Evolutionary conservation across 139 green algal species (phyloP), one percentile per base, ranked within the genome.

Genomic region (Helicosporidium sp.): DNA sequence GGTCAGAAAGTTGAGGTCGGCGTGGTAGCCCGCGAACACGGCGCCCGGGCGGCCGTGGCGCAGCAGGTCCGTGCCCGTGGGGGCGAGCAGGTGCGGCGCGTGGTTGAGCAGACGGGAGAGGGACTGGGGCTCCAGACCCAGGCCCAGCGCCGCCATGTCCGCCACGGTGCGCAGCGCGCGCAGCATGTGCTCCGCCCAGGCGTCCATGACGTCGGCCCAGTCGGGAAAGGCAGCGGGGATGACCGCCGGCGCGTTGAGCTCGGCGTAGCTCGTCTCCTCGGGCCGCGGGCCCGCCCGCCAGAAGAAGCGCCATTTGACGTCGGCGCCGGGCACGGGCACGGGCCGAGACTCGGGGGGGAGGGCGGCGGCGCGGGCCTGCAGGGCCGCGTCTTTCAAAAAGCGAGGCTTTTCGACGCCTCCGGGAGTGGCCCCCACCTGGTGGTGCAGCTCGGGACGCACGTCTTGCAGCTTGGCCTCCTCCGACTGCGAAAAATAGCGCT

Each of bases 1-100:
- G 6, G 84, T 94, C 15, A 95, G 63, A 33, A 93, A 72, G 61
- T 95, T 95, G 24, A 95, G 68, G 62, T 95, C 87, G 53, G 75
- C 81, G 66, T 96, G 87, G 56, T 74, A 93, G 1, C 87, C 76
- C 4, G 81, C 81, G 52, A 72, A 68, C 26, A 86, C 76, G 3
- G 69, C 81, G 20, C 75, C 72, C 31, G 72, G 34, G 12, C 53
- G 2, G 26, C 62, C 43, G 41, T 85, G 69, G 26, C 25, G n/a
- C 0, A 26, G 41, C 51, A 92, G 60, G 49, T 92, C 78, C 26
- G 59, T 75, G 22, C 74, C 85, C 29, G 85, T 95, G 25, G 85
- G 85, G 0, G 80, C 85, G 55, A 95, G 65, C 37, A 95, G 66
- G 60, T 95, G 85, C 3, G 82, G 80, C 0, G 79, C 85, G 7